Percentiles rank a stretch among this genome's conserved stretches.
Conservation (phyloP, 2,329 filamentous ascomycete genomes). For the Aspergillus amoenus region DNA sequence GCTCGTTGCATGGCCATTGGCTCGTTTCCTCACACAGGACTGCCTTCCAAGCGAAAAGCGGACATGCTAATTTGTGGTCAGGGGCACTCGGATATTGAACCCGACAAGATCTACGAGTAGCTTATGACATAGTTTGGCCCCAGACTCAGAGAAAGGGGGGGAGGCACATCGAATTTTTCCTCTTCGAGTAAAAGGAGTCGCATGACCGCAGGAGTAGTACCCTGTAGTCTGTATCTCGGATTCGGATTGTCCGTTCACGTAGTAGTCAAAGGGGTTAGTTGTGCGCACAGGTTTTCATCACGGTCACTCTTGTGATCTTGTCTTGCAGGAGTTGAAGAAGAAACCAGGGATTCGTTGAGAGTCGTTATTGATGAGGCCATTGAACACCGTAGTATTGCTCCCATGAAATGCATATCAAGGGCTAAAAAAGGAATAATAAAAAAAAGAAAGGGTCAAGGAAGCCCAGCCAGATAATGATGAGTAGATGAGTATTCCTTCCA, state of each 20-base stretch:
- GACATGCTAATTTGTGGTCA: background rate
- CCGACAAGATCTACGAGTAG: background rate
- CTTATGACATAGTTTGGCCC: background rate
- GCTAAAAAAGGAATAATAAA: background rate
- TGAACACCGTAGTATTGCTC: slow-evolving; percentile 16
- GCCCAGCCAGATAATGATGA: background rate
- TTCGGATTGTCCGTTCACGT: no score
- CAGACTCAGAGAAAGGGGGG: background rate
- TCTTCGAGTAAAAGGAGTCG: background rate
- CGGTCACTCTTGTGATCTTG: no score
- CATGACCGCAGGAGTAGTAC: background rate
- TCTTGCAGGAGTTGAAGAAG: background rate
- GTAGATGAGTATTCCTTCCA: background rate
- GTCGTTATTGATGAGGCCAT: slow-evolving; percentile 11
- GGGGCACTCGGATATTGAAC: background rate
- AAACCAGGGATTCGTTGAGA: background rate
- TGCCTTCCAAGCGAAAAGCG: no score
- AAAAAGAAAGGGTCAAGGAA: background rate
- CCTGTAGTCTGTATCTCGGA: no score
- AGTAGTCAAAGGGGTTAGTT: background rate
- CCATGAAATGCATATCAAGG: slow-evolving; percentile 11
- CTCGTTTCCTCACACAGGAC: background rate
- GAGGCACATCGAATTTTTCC: background rate
- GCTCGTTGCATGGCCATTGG: background rate
- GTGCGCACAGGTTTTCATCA: background rate